phyloP scores from a whole-genome alignment of 768 basidiomycete species.

The Auriscalpium microsporum region DNA sequence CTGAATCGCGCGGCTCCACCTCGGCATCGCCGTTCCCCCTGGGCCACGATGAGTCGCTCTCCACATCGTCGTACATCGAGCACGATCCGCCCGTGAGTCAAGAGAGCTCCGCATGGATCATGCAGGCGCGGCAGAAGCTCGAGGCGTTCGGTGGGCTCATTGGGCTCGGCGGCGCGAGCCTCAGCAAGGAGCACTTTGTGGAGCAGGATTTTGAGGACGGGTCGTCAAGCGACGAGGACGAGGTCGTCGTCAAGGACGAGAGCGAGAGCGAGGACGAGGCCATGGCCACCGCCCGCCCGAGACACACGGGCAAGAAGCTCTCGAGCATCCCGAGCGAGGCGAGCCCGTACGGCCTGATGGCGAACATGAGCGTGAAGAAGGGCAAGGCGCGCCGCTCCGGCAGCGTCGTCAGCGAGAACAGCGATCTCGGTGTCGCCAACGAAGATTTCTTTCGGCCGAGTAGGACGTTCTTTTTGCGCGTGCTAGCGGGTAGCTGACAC shows the following conservation, averaged over 20 bases:
- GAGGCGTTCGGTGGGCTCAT: conserved; percentile 62
- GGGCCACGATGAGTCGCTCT: background rate
- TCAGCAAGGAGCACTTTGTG: conserved; percentile 37
- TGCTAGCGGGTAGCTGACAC: background rate
- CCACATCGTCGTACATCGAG: too few relatives aligned
- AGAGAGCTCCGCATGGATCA: conserved; percentile 70
- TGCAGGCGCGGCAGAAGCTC: conserved; percentile 61
- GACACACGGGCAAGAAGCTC: conserved; percentile 38
- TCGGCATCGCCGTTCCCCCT: too few relatives aligned
- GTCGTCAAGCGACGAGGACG: conserved; percentile 36
- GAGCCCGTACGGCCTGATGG: conserved; percentile 69
- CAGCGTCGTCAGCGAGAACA: conserved; percentile 16
- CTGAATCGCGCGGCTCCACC: background rate
- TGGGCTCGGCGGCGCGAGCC: conserved; percentile 47
- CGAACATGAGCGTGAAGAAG: conserved; percentile 47
- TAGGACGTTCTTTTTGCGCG: background rate
- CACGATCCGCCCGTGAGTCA: conserved; percentile 25
- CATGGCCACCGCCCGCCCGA: conserved; percentile 34
- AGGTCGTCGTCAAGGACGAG: conserved; percentile 27
- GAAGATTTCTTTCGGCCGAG: conserved; percentile 54
- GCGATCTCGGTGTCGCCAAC: conserved; percentile 43
- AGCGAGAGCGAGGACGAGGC: conserved; percentile 9
- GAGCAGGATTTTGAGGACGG: conserved; percentile 13
- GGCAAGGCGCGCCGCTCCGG: conserved; percentile 11
- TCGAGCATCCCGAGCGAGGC: conserved; percentile 54